Conservation (phyloP, 768 basidiomycete species). For the Mycena chlorophos region DNA sequence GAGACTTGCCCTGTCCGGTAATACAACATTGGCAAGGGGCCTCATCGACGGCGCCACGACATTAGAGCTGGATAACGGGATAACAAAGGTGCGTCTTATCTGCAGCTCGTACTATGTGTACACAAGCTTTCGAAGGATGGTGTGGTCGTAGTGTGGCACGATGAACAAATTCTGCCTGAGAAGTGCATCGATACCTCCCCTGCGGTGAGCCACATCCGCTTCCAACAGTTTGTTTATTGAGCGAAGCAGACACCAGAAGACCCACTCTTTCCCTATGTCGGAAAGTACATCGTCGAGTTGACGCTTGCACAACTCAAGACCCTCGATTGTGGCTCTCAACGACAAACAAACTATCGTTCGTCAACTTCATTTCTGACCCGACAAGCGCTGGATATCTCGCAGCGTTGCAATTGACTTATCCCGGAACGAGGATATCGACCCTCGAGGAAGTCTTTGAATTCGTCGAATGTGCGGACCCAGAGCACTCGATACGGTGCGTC, state of each 20-base stretch:
- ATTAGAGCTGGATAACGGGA: conserved; percentile 76
- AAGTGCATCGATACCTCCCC: conserved; percentile 75
- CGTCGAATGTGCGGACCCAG: conserved; percentile 68
- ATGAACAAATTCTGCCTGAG: conserved; percentile 57
- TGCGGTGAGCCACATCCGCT: conserved; percentile 40
- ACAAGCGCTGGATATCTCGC: background rate
- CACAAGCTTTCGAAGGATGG: conserved; percentile 55
- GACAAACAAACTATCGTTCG: conserved; percentile 53
- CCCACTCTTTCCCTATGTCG: conserved; percentile 72
- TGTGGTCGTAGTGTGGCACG: conserved; percentile 78
- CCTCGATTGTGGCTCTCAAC: conserved; percentile 75
- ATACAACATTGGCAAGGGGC: conserved; percentile 46
- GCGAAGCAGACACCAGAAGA: conserved; percentile 50
- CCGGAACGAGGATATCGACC: conserved; percentile 71
- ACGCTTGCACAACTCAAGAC: conserved; percentile 80
- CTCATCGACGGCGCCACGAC: conserved; percentile 75
- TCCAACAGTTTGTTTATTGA: background rate
- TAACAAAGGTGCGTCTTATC: conserved; percentile 56
- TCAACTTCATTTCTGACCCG: conserved; percentile 33
- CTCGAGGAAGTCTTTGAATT: conserved; percentile 75
- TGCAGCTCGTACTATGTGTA: background rate
- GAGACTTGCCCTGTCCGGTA: conserved; percentile 7
- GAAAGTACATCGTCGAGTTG: conserved; percentile 72
- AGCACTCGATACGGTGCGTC: conserved; percentile 50
- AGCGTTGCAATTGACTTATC: conserved; percentile 68